These are phyloP conservation scores for Fusarium buharicum DNA, from an alignment of 2,329 filamentous ascomycete species.

Conservation along the genomic window DNA sequence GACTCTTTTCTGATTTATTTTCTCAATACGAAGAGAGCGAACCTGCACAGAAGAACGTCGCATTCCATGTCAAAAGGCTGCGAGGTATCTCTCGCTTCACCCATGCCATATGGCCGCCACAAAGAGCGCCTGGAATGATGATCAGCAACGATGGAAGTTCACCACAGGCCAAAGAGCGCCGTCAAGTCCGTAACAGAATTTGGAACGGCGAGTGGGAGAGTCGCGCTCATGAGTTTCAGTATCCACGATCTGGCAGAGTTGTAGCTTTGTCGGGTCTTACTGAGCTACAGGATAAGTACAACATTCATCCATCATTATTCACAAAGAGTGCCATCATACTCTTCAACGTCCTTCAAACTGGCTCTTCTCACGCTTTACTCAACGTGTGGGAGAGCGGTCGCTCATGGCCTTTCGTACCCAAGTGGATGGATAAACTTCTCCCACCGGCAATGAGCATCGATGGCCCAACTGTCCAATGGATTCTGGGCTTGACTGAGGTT, in stretches of 20 bases:
- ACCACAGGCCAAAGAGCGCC: slow-evolving; percentile 30
- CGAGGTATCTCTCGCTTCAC: slow-evolving; percentile 51
- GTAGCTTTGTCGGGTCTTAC: slow-evolving; percentile 43
- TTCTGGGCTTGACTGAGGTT: slow-evolving; percentile 50
- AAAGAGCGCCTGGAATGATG: slow-evolving; percentile 50
- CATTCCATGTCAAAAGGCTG: slow-evolving; percentile 47
- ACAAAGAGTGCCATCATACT: slow-evolving; percentile 48
- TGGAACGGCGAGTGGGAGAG: slow-evolving; percentile 49
- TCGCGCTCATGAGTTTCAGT: slow-evolving; percentile 41
- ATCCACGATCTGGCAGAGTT: slow-evolving; percentile 48
- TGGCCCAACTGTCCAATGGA: slow-evolving; percentile 52
- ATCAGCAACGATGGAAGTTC: slow-evolving; percentile 47
- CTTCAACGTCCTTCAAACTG: slow-evolving; percentile 51
- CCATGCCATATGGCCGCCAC: slow-evolving; percentile 49
- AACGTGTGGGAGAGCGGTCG: slow-evolving; percentile 50
- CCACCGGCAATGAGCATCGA: slow-evolving; percentile 53
- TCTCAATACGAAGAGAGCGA: slow-evolving; percentile 45
- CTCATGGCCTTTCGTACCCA: slow-evolving; percentile 53
- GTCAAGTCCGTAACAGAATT: slow-evolving; percentile 35
- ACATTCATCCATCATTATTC: slow-evolving; percentile 46
- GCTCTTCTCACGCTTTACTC: slow-evolving; percentile 48
- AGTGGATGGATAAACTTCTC: slow-evolving; percentile 50
- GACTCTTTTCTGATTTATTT: slow-evolving; percentile 49
- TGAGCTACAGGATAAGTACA: slow-evolving; percentile 34
- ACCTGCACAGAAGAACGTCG: slow-evolving; percentile 44